Evolutionary conservation across 2,329 filamentous ascomycete species (phyloP).

Genomic region (Phyllosticta capitalensis): DNA sequence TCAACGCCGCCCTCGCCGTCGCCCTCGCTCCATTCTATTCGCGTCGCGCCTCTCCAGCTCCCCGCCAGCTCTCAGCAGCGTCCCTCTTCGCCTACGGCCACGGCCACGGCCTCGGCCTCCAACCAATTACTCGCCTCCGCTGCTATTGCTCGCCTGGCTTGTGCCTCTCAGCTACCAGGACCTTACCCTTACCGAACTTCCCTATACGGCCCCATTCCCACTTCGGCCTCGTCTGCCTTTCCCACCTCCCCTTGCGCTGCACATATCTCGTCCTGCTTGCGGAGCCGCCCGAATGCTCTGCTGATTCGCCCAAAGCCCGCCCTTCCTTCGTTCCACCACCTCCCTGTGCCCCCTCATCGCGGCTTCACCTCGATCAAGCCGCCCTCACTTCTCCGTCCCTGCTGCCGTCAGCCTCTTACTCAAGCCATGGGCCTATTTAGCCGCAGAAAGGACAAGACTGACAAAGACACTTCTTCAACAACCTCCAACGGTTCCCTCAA

Average conservation of each 20-base stretch:
- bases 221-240: background rate
- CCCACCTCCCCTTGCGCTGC: no score
- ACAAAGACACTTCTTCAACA: conserved; percentile 30
- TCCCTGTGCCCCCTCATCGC: background rate
- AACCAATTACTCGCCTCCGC: no score
- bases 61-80: no score
- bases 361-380: background rate
- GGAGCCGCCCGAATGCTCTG: background rate
- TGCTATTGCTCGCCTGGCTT: background rate
- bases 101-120: no score
- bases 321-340: background rate
- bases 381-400: background rate
- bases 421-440: conserved; percentile 43
- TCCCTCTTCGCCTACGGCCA: no score
- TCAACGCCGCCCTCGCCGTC: no score
- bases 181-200: no score
- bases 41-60: no score
- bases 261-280: background rate
- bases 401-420: conserved; percentile 7
- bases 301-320: background rate
- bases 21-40: no score
- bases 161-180: no score
- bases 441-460: conserved; percentile 35
- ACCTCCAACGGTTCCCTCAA: conserved; percentile 41
- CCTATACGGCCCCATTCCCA: background rate